Conservation (phyloP, 2,329 filamentous ascomycete species). For the Ascosphaera apis region DNA sequence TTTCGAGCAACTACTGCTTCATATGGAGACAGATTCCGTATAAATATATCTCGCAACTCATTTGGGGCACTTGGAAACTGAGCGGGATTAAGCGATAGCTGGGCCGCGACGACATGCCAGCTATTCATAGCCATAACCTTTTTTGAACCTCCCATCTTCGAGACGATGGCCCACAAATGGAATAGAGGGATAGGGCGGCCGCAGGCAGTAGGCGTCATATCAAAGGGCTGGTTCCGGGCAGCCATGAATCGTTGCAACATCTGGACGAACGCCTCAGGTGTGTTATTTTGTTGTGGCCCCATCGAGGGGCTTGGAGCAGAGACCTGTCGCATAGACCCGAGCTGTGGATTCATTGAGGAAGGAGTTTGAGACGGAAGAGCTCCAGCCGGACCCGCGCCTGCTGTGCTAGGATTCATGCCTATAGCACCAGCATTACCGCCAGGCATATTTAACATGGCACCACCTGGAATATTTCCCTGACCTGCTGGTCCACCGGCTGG, state of each 20-base stretch:
- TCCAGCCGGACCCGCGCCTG: slow-evolving; percentile 5
- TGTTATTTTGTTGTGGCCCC: too few relatives aligned
- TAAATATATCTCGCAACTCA: slow-evolving; percentile 50
- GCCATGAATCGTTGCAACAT: slow-evolving; percentile 58
- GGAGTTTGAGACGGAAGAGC: slow-evolving; percentile 6
- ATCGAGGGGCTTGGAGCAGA: too few relatives aligned
- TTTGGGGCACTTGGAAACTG: slow-evolving; percentile 43
- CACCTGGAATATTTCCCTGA: too few relatives aligned
- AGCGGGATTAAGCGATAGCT: slow-evolving; percentile 34
- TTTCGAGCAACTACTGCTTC: too few relatives aligned
- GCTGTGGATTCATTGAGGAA: slow-evolving; percentile 18
- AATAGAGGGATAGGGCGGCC: slow-evolving; percentile 54
- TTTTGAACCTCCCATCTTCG: slow-evolving; percentile 56
- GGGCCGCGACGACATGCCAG: slow-evolving; percentile 51
- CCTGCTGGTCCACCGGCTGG: too few relatives aligned
- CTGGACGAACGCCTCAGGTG: slow-evolving; percentile 49
- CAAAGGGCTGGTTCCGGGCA: slow-evolving; percentile 47
- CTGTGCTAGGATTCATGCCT: too few relatives aligned
- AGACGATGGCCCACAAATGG: slow-evolving; percentile 54
- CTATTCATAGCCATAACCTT: slow-evolving; percentile 43
- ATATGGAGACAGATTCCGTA: slow-evolving; percentile 52
- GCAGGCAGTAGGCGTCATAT: slow-evolving; percentile 48
- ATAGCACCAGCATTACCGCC: too few relatives aligned
- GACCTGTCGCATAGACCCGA: slow-evolving; percentile 27
- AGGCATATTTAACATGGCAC: too few relatives aligned